Evolutionary conservation across 176 grass and related monocot species (phyloP), one percentile per base, ranked within the genome.

Genomic region (Otatea glauca): DNA sequence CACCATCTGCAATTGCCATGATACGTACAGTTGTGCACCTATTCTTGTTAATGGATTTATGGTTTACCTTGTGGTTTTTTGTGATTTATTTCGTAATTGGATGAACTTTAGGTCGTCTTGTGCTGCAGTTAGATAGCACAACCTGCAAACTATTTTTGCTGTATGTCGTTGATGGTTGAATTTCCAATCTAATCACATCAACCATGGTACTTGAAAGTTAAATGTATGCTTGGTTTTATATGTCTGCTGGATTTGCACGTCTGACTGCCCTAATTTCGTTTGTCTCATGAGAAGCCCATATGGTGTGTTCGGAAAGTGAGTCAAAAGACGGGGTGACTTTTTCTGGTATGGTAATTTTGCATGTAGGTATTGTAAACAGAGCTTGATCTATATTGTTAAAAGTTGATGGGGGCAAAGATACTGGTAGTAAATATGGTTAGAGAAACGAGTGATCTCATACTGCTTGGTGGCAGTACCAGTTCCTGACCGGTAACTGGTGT

Each of bases 121-220:
- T 35, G 7, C 2, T 78, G 74, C 65, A 73, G 5, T 73, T 88
- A 56, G 9, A 84, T 58, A 25, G 56, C 6, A 2, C 34, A 3
- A 55, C 58, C 62, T 7, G 29, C 4, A 38, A 12, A 51, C 8
- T 24, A 45, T 45, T 37, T 72, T 62, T 48, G 1, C 7, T 58
- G 16, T 81, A 59, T 42, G 18, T 15, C 8, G 3, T 70, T 5
- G 2, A 47, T 82, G 15, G 7, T 45, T 71, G n/a, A 27, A 25
- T 4, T 49, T 18, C 59, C 17, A 65, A 17, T 65, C 24, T 35
- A 68, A 49, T 5, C 2, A 4, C 4, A 78, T 71, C 11, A n/a
- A 29, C 65, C 44, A 72, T 86, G 6, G 15, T 75, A 13, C 59
- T 49, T 13, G 70, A 53, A 75, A 65, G 18, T 82, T 51, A 18